phyloP scores from a whole-genome alignment of 2,329 filamentous ascomycete species.

The Sporothrix inflata region DNA sequence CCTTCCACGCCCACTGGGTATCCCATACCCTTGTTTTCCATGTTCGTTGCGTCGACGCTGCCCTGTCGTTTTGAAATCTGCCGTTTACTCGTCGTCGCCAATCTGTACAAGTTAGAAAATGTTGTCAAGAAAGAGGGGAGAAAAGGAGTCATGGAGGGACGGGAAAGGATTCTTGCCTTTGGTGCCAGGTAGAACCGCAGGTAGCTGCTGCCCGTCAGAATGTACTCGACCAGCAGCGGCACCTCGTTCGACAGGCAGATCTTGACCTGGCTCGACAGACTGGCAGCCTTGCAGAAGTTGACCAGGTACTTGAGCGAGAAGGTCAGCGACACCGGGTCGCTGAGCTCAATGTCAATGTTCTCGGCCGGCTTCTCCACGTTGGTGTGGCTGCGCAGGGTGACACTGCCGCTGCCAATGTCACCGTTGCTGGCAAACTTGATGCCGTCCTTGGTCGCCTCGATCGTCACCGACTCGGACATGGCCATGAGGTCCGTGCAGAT shows the following conservation, averaged over 20 bases:
- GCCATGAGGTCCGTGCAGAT: slow-evolving; percentile 92
- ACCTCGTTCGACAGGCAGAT: slow-evolving; percentile 96
- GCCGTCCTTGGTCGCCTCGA: slow-evolving; percentile 95
- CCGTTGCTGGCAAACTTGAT: slow-evolving; percentile 93
- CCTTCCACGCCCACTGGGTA: slow-evolving; percentile 1
- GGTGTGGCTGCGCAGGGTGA: slow-evolving; percentile 86
- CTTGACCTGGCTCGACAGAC: slow-evolving; percentile 79
- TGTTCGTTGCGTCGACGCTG: slow-evolving; percentile 32
- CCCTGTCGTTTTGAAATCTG: background rate
- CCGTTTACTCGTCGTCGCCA: slow-evolving; percentile 45
- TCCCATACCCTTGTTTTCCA: slow-evolving; percentile 10
- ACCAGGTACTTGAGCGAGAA: slow-evolving; percentile 99
- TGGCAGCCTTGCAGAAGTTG: slow-evolving; percentile 99
- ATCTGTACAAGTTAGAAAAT: slow-evolving; percentile 40
- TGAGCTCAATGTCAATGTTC: slow-evolving; percentile 86
- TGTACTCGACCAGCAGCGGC: slow-evolving; percentile 92
- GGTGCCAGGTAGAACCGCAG: slow-evolving; percentile 97
- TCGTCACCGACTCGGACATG: slow-evolving; percentile 93
- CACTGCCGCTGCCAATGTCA: slow-evolving; percentile 93
- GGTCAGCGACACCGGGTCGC: slow-evolving; percentile 89
- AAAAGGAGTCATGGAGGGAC: background rate
- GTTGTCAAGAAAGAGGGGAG: background rate
- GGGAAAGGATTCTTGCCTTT: slow-evolving; percentile 67
- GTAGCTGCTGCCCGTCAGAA: slow-evolving; percentile 78
- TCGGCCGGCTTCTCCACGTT: slow-evolving; percentile 86